A percentile compares a stretch with the other conserved stretches of the same genome.
phyloP scores from a whole-genome alignment of 1,139 yeast genomes.

The Debaryomyces coudertii region DNA sequence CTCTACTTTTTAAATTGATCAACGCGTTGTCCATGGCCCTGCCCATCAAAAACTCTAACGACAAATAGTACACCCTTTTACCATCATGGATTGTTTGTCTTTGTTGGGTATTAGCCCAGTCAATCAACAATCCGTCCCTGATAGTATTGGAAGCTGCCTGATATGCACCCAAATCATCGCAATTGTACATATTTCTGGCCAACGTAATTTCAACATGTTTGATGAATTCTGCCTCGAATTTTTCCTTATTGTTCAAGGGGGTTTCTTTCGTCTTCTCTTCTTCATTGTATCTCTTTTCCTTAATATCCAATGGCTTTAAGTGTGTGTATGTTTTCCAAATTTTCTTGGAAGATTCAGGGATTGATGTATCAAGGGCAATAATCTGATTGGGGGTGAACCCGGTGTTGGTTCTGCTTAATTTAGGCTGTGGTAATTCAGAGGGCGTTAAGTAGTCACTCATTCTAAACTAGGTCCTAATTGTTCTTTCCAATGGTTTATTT shows the following conservation, averaged over 20 bases:
- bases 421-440: constrained; percentile 45
- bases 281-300: constrained; percentile 12
- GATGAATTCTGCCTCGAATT: constrained; percentile 70
- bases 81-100: constrained; percentile 82
- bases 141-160: constrained; percentile 83
- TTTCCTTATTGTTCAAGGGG: constrained; percentile 40
- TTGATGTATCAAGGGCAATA: constrained; percentile 76
- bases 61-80: constrained; percentile 83
- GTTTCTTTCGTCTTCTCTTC: constrained; percentile 13
- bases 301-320: constrained; percentile 35
- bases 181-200: constrained; percentile 88
- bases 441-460: constrained; percentile 51
- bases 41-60: constrained; percentile 92
- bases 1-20: constrained; percentile 67
- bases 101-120: constrained; percentile 95
- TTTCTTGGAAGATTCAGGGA: constrained; percentile 77
- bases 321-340: constrained; percentile 70
- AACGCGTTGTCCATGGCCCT: constrained; percentile 93
- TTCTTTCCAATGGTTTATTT: not conserved
- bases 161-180: constrained; percentile 91
- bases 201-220: constrained; percentile 87
- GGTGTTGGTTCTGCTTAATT: constrained; percentile 72
- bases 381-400: constrained; percentile 93
- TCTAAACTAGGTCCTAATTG: constrained; percentile 4
- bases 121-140: constrained; percentile 77